A percentile compares a stretch with the other conserved stretches of the same genome.
Conservation (phyloP, 2,329 filamentous ascomycete genomes). For the Fusarium liriodendri region DNA sequence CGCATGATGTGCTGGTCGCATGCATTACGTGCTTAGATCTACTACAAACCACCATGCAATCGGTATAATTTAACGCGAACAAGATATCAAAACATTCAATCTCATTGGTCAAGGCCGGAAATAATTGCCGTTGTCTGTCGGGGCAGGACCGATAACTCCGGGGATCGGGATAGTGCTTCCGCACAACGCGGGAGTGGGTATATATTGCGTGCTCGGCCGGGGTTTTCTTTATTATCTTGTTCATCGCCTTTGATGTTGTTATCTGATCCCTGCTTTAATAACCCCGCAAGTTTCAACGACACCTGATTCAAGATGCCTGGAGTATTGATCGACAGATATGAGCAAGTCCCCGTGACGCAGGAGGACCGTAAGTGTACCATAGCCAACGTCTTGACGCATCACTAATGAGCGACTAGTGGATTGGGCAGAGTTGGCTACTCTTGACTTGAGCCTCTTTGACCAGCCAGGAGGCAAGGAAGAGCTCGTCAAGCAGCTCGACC, state of each 20-base stretch:
- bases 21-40: background rate
- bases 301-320: background rate
- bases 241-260: background rate
- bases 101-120: background rate
- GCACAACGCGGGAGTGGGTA: background rate
- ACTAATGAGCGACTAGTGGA: background rate
- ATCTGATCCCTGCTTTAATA: background rate
- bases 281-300: background rate
- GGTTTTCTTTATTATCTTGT: background rate
- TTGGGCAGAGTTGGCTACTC: slow-evolving; percentile 1
- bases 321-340: background rate
- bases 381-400: background rate
- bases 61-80: background rate
- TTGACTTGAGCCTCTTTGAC: slow-evolving; percentile 5
- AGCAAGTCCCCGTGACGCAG: background rate
- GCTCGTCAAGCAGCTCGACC: background rate
- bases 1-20: background rate
- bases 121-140: background rate
- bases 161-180: background rate
- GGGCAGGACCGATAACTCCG: background rate
- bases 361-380: background rate
- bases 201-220: background rate
- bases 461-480: slow-evolving; percentile 3
- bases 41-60: background rate
- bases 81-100: background rate